A percentile compares a stretch with the other conserved stretches of the same genome.
These are phyloP conservation scores for Senecio squalidus DNA, from an alignment of 140 eudicot genomes.

Conservation along the genomic window DNA sequence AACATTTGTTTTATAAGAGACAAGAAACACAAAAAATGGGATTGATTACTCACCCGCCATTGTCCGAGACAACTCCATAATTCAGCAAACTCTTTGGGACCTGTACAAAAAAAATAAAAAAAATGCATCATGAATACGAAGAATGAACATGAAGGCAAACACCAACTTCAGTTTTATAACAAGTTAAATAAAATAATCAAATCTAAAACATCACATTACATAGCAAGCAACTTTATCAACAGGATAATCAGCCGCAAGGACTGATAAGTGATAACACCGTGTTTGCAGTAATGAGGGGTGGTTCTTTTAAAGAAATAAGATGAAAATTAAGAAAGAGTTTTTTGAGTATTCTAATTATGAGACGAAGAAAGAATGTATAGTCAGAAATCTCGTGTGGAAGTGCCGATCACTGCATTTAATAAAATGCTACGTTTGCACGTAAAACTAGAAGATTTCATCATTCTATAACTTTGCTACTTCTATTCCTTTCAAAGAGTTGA, in stretches of 20 bases:
- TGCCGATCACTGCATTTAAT: conserved; percentile 2
- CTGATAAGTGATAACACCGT: no score
- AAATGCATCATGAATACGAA: not conserved
- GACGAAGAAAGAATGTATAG: no score
- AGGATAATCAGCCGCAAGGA: no score
- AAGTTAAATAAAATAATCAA: not conserved
- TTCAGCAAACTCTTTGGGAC: conserved; percentile 74
- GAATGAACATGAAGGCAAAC: conserved; percentile 3
- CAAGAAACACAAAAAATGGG: not conserved
- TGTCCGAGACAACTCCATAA: conserved; percentile 83
- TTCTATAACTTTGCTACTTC: no score
- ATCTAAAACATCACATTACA: not conserved
- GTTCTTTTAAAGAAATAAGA: no score
- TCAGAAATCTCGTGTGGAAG: conserved; percentile 16
- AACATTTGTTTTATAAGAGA: no score
- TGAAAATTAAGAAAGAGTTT: no score
- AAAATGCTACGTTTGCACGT: conserved; percentile 12
- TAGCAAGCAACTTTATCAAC: no score
- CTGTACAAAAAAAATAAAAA: conserved; percentile 29
- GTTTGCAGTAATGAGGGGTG: no score
- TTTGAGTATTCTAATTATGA: no score
- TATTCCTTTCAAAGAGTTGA: no score
- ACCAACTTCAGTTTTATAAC: not conserved
- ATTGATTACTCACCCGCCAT: conserved; percentile 66
- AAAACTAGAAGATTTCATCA: not conserved